phyloP scores from a whole-genome alignment of 257 asterid genomes.

The Marsdenia floribunda region DNA sequence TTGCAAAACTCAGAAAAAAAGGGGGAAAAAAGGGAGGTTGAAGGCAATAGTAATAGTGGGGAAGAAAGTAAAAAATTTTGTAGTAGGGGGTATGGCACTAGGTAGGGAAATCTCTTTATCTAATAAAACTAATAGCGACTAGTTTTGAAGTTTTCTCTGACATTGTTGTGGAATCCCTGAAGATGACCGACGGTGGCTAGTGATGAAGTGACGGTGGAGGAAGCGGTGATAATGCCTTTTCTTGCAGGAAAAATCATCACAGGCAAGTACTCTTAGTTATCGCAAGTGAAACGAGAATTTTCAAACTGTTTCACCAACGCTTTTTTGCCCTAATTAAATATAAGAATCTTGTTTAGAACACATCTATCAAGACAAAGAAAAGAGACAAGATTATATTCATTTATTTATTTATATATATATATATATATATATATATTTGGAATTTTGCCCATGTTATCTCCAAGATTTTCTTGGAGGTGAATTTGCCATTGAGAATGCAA shows the following conservation, averaged over 20 bases:
- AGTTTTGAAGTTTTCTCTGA: too few species aligned
- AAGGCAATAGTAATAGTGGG: too few species aligned
- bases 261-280: slow-evolving; percentile 12
- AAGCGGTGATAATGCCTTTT: slow-evolving; percentile 1
- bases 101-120: neutral
- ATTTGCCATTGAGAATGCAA: neutral
- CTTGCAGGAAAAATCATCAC: slow-evolving; percentile 23
- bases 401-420: too few species aligned
- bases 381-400: neutral
- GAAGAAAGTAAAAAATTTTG: too few species aligned
- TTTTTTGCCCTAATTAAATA: slow-evolving; percentile 17
- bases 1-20: too few species aligned
- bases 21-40: too few species aligned
- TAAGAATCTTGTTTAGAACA: neutral
- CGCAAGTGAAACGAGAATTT: slow-evolving; percentile 11
- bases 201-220: neutral
- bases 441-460: slow-evolving; percentile 44
- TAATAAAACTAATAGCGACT: neutral
- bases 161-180: neutral
- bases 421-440: slow-evolving; percentile 50
- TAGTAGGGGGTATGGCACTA: too few species aligned
- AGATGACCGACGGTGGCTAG: slow-evolving; percentile 10
- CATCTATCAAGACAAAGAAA: neutral
- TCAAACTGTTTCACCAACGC: slow-evolving; percentile 20
- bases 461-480: slow-evolving; percentile 31